Conservation (phyloP, 2,329 filamentous ascomycete genomes). For the Fusarium neocosmosporiellum region DNA sequence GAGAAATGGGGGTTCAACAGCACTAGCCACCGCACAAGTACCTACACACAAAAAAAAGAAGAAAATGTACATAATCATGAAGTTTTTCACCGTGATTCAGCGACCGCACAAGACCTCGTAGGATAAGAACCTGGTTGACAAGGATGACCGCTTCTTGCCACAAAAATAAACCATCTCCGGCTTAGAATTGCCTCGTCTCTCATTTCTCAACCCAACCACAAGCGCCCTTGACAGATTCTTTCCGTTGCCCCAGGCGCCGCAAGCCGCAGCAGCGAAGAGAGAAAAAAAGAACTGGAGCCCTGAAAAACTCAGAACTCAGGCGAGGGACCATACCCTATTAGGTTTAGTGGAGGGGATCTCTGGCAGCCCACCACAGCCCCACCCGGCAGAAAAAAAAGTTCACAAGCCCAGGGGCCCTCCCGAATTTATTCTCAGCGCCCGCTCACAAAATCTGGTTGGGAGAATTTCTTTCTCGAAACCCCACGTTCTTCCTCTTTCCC, state of each 20-base stretch:
- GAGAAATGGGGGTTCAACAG: neutral
- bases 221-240: constrained; percentile 15
- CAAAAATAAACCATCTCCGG: constrained; percentile 10
- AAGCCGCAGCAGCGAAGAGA: neutral
- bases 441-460: constrained; percentile 49
- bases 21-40: constrained; percentile 1
- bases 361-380: constrained; percentile 36
- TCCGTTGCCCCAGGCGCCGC: constrained; percentile 25
- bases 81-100: neutral
- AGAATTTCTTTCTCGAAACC: constrained; percentile 54
- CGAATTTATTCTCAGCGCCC: constrained; percentile 46
- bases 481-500: constrained; percentile 48
- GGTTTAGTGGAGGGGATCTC: constrained; percentile 44
- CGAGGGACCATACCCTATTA: constrained; percentile 32
- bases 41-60: constrained; percentile 3
- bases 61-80: neutral
- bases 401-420: constrained; percentile 40
- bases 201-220: constrained; percentile 33
- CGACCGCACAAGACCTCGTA: neutral
- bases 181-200: constrained; percentile 33
- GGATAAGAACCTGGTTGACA: neutral
- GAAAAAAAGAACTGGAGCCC: constrained; percentile 32
- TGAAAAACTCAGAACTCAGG: constrained; percentile 49
- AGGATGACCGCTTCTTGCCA: constrained; percentile 3
- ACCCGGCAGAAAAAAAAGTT: constrained; percentile 48